Percentiles rank a stretch among this genome's conserved stretches.
Evolutionary conservation across 768 basidiomycete species (phyloP).

Genomic region (Lyophyllum shimeji): DNA sequence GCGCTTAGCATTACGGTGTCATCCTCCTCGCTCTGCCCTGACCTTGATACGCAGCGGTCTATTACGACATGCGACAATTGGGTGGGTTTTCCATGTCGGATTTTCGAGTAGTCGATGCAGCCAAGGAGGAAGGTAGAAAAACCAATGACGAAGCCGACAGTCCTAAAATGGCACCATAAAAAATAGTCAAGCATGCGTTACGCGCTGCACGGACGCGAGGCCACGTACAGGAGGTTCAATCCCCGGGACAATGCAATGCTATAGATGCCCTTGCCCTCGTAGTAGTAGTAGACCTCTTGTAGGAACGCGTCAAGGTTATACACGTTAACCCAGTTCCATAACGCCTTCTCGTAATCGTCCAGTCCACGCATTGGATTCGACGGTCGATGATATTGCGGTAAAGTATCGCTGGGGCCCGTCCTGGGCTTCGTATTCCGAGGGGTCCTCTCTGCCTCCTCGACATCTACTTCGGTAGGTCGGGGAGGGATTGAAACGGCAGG

Average conservation of each 20-base stretch:
- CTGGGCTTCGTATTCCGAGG: slow-evolving; percentile 15
- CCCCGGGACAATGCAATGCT: slow-evolving; percentile 89
- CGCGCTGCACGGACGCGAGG: slow-evolving; percentile 11
- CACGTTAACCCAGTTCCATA: slow-evolving; percentile 99
- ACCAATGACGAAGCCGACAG: slow-evolving; percentile 95
- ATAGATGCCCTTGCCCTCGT: slow-evolving; percentile 95
- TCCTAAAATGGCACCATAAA: slow-evolving; percentile 50
- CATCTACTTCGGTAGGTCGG: slow-evolving; percentile 62
- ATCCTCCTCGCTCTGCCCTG: slow-evolving; percentile 22
- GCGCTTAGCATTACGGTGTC: not conserved
- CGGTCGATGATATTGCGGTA: slow-evolving; percentile 31
- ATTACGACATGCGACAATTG: slow-evolving; percentile 83
- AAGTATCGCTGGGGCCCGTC: slow-evolving; percentile 23
- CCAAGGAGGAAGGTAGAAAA: slow-evolving; percentile 96
- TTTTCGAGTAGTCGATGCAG: slow-evolving; percentile 88
- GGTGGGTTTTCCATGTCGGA: slow-evolving; percentile 65
- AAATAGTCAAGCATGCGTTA: slow-evolving; percentile 20
- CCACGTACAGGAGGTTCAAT: slow-evolving; percentile 90
- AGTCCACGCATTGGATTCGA: slow-evolving; percentile 63
- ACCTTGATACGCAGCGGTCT: slow-evolving; percentile 83
- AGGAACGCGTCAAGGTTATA: slow-evolving; percentile 95
- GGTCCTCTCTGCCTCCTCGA: slow-evolving; percentile 29
- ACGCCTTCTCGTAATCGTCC: slow-evolving; percentile 83
- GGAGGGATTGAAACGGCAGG: slow-evolving; percentile 53
- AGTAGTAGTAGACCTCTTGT: slow-evolving; percentile 94